Percentiles rank a stretch among this genome's conserved stretches.
These are phyloP conservation scores for Clathrus columnatus DNA, from an alignment of 768 basidiomycete species.

Conservation along the genomic window DNA sequence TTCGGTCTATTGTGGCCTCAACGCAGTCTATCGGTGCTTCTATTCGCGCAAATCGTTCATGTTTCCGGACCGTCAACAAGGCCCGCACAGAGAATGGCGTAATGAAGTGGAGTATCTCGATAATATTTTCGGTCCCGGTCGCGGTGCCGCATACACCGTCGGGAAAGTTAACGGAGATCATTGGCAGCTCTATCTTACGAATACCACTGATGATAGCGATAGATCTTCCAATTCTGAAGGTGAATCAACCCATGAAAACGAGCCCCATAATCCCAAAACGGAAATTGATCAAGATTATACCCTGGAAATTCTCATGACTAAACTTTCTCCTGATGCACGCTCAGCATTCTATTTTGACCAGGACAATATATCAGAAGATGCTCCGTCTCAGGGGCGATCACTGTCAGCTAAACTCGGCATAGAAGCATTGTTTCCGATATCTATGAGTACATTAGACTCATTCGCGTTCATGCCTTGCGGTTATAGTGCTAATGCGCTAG, in stretches of 20 bases:
- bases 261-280: slow-evolving; percentile 14
- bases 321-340: slow-evolving; percentile 68
- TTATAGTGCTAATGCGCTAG: slow-evolving; percentile 88
- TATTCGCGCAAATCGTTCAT: slow-evolving; percentile 99
- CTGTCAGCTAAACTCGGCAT: slow-evolving; percentile 74
- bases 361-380: slow-evolving; percentile 13
- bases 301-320: slow-evolving; percentile 97
- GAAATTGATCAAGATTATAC: slow-evolving; percentile 66
- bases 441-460: slow-evolving; percentile 78
- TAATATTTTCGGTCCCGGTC: slow-evolving; percentile 61
- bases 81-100: slow-evolving; percentile 90
- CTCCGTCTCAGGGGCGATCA: slow-evolving; percentile 45
- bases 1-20: slow-evolving; percentile 51
- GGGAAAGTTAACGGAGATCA: slow-evolving; percentile 98
- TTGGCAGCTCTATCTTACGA: slow-evolving; percentile 92
- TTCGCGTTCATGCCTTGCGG: slow-evolving; percentile 95
- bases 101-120: slow-evolving; percentile 90
- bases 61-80: slow-evolving; percentile 93
- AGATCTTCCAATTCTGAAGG: background rate
- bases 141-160: slow-evolving; percentile 87
- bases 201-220: slow-evolving; percentile 32
- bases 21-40: slow-evolving; percentile 81
- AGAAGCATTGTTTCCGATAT: slow-evolving; percentile 67
- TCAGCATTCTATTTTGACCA: slow-evolving; percentile 60
- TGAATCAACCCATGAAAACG: slow-evolving; percentile 15